Conservation (phyloP, 169 alveolate genomes). For the Perkinsus marinus region DNA sequence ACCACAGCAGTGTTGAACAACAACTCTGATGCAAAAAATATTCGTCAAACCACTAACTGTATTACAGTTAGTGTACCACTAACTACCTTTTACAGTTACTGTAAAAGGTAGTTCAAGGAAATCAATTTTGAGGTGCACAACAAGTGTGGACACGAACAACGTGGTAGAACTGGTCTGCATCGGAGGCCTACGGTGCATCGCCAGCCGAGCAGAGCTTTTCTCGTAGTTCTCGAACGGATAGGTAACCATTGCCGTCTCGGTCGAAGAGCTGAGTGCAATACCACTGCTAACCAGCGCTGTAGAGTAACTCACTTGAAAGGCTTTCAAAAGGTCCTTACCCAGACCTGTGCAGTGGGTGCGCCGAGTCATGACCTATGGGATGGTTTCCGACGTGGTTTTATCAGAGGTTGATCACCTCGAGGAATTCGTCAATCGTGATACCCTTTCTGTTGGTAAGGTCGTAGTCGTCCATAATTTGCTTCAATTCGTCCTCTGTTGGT, state of each 20-base stretch:
- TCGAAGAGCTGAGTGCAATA: neutral
- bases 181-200: neutral
- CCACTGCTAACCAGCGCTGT: too few relatives aligned
- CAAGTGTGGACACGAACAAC: too few relatives aligned
- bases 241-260: neutral
- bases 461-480: neutral
- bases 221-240: neutral
- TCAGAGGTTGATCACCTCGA: neutral
- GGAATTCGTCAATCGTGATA: neutral
- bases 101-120: too few relatives aligned
- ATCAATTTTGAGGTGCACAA: too few relatives aligned
- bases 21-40: too few relatives aligned
- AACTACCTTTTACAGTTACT: too few relatives aligned
- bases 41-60: too few relatives aligned
- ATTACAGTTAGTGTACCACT: too few relatives aligned
- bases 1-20: too few relatives aligned
- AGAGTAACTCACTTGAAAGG: neutral
- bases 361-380: neutral
- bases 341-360: neutral
- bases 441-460: neutral
- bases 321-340: neutral
- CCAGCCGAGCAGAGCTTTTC: neutral
- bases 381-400: too few relatives aligned
- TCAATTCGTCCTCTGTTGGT: neutral
- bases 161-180: too few relatives aligned